These are phyloP conservation scores for Aspergillus fumigatus DNA, from an alignment of 2,329 filamentous ascomycete species.

Conservation along the genomic window DNA sequence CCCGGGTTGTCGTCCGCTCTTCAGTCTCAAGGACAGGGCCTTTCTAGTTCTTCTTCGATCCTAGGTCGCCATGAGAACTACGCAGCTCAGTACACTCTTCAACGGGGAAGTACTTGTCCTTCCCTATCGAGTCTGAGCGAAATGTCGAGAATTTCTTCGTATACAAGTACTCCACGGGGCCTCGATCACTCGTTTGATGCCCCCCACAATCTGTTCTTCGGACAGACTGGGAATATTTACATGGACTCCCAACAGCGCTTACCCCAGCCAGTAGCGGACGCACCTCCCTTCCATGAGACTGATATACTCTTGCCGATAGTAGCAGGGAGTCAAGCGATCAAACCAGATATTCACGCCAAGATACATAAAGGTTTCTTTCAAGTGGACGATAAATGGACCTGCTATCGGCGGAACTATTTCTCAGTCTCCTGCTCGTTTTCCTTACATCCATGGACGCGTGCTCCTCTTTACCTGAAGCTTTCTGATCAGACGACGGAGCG, in stretches of 20 bases:
- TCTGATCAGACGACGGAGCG: constrained; percentile 45
- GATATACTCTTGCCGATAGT: constrained; percentile 32
- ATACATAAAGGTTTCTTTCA: constrained; percentile 89
- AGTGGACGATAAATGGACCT: constrained; percentile 80
- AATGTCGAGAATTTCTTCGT: constrained; percentile 30
- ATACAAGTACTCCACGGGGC: constrained; percentile 28
- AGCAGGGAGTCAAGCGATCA: constrained; percentile 47
- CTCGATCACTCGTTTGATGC: constrained; percentile 31
- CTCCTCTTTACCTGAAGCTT: constrained; percentile 55
- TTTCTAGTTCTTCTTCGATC: constrained; percentile 26
- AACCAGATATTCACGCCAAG: constrained; percentile 69
- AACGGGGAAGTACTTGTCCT: constrained; percentile 25
- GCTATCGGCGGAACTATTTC: constrained; percentile 89
- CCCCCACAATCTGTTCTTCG: constrained; percentile 26
- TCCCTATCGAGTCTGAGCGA: constrained; percentile 30
- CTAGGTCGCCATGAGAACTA: constrained; percentile 39
- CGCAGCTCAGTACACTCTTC: constrained; percentile 30
- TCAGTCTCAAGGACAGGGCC: constrained; percentile 26
- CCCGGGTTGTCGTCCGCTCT: constrained; percentile 42
- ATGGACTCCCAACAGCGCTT: constrained; percentile 25
- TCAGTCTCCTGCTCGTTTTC: constrained; percentile 76
- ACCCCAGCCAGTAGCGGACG: constrained; percentile 30
- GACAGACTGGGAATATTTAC: constrained; percentile 19
- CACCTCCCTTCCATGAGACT: constrained; percentile 42
- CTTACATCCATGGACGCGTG: constrained; percentile 57